These are phyloP conservation scores for Silene conica DNA, from an alignment of 148 eudicot genomes.

Conservation along the genomic window DNA sequence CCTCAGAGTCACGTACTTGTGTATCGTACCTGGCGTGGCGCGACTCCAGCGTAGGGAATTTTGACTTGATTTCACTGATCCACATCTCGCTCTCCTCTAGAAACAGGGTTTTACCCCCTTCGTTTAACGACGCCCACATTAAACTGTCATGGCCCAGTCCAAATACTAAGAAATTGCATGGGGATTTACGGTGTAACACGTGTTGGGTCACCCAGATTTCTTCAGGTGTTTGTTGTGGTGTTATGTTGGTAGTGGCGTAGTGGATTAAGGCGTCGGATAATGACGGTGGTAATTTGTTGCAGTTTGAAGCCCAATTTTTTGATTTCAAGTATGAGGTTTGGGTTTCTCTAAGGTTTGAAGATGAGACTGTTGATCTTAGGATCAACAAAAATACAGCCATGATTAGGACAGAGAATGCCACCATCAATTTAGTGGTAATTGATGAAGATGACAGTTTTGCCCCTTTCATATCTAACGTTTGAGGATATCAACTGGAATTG, in stretches of 20 bases:
- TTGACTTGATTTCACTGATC: slow-evolving; percentile 52
- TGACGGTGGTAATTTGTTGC: slow-evolving; percentile 58
- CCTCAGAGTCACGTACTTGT: slow-evolving; percentile 49
- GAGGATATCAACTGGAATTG: no score
- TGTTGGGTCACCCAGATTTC: slow-evolving; percentile 66
- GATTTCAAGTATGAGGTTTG: not conserved
- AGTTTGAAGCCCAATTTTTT: slow-evolving; percentile 32
- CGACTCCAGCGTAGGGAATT: slow-evolving; percentile 57
- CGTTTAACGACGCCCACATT: slow-evolving; percentile 76
- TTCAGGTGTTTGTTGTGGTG: slow-evolving; percentile 69
- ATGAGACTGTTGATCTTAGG: slow-evolving; percentile 12
- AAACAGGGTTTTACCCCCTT: slow-evolving; percentile 66
- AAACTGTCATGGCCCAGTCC: slow-evolving; percentile 82
- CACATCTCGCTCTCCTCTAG: slow-evolving; percentile 64
- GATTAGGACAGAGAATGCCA: slow-evolving; percentile 5
- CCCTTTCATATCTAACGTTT: slow-evolving; percentile 12
- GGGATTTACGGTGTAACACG: slow-evolving; percentile 55
- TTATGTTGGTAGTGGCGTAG: slow-evolving; percentile 75
- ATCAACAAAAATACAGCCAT: slow-evolving; percentile 10
- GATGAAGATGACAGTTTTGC: slow-evolving; percentile 1
- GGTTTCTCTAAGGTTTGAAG: not conserved
- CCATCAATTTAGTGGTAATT: not conserved
- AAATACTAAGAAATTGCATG: slow-evolving; percentile 74
- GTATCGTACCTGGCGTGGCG: slow-evolving; percentile 61
- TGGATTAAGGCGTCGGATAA: slow-evolving; percentile 52